Evolutionary conservation across 2,329 filamentous ascomycete genomes (phyloP).

Genomic region (Aspergillus oerlinghausenensis): DNA sequence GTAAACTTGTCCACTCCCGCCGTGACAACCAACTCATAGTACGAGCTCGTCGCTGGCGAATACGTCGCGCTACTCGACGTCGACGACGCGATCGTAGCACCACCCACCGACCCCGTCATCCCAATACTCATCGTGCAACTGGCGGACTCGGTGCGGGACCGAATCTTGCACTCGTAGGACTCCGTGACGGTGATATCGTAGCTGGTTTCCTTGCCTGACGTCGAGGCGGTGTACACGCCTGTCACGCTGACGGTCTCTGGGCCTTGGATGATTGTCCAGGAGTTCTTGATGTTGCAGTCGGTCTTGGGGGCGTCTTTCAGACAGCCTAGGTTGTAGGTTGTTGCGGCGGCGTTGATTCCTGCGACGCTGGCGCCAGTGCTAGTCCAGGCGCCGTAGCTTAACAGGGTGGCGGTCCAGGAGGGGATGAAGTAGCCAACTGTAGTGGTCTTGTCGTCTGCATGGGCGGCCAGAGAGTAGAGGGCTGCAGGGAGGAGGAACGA

Average conservation of each 20-base stretch:
- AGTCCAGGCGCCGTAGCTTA: conserved; percentile 5
- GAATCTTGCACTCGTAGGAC: conserved; percentile 14
- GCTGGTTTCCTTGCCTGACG: neutral
- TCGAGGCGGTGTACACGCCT: conserved; percentile 17
- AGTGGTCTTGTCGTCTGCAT: conserved; percentile 4
- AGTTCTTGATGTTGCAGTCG: conserved; percentile 14
- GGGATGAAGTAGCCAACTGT: conserved; percentile 11
- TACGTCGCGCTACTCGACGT: neutral
- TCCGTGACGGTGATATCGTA: conserved; percentile 18
- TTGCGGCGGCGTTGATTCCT: conserved; percentile 14
- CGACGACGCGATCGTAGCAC: neutral
- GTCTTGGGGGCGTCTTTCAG: conserved; percentile 18
- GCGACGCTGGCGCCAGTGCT: conserved; percentile 22
- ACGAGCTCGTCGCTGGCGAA: neutral
- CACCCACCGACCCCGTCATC: conserved; percentile 6
- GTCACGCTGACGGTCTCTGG: conserved; percentile 16
- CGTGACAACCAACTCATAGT: conserved; percentile 16
- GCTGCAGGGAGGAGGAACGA: neutral
- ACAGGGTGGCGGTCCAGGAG: conserved; percentile 1
- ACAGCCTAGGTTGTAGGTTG: conserved; percentile 22
- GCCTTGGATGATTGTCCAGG: conserved; percentile 23
- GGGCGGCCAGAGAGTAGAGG: neutral
- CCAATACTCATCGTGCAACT: conserved; percentile 17
- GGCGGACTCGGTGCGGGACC: conserved; percentile 11
- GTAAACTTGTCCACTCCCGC: conserved; percentile 17